Base-by-base conservation (phyloP, 352 stramenopile genomes). In the Globisporangium recalcitrans region DNA sequence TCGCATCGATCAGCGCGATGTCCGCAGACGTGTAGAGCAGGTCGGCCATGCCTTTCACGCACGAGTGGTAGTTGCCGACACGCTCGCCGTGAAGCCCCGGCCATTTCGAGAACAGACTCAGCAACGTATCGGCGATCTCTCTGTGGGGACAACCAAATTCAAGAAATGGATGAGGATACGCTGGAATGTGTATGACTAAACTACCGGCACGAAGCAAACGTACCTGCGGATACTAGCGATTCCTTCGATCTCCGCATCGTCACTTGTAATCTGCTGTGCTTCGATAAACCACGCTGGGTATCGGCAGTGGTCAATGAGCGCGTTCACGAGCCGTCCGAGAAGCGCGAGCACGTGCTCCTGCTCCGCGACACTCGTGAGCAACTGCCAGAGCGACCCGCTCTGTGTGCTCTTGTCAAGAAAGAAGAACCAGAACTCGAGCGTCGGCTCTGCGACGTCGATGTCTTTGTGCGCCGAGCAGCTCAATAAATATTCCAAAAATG, bases 361-460 rank as follows among this genome's bases (percentile, higher is more conserved):
- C 3, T 74, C 64, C 0, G 68, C 38, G 0, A 31, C 49, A 8
- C 16, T 67, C 2, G 69, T 73, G 29, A 92, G 58, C 34, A 86
- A 52, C 21, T 78, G 63, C 57, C 68, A 74, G 46, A 78, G 77
- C 13, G 71, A 62, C 16, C 79, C 77, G 40, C 74, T 74, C 52
- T 84, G 69, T 4, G 70, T 62, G 49, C 67, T 74, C n/a, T 77
- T 70, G 57, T 95, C 85, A 10, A 95, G 71, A n/a, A 95, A 78
- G 53, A 91, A 91, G 69, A 91, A 95, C 85, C 85, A 95, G 31
- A 95, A 90, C 65, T 95, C 85, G 31, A 95, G 71, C 29, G 84
- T 95, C 14, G 80, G 79, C 44, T 91, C 75, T 10, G 76, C 73
- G 9, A 89, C 78, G 31, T 83, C 69, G 10, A 73, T 56, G 32